Conservation (phyloP, 768 basidiomycete species). For the Boletus edulis region DNA sequence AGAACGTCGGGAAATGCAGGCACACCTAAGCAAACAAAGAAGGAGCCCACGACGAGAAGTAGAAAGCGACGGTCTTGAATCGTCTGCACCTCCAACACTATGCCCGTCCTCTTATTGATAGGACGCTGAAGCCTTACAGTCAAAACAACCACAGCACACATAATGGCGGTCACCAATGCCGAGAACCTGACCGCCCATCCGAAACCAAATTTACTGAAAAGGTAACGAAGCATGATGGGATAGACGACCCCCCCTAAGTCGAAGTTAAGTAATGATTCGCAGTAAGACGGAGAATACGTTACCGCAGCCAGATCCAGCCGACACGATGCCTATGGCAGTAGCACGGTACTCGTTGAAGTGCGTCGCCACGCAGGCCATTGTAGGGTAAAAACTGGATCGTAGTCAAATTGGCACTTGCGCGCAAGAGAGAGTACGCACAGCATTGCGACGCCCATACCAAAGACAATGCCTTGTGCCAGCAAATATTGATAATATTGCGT, state of each 20-base stretch:
- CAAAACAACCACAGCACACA: conserved; percentile 46
- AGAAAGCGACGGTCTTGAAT: conserved; percentile 52
- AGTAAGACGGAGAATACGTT: conserved; percentile 7
- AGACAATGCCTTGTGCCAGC: conserved; percentile 60
- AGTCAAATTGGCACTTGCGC: conserved; percentile 2
- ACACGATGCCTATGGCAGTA: conserved; percentile 68
- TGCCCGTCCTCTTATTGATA: conserved; percentile 11
- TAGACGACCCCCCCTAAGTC: conserved; percentile 64
- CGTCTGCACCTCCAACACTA: conserved; percentile 24
- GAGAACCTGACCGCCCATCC: conserved; percentile 61
- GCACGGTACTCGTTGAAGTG: conserved; percentile 65
- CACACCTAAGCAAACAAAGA: conserved; percentile 61
- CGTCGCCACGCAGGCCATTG: conserved; percentile 63
- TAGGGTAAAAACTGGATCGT: conserved; percentile 62
- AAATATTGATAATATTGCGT: conserved; percentile 59
- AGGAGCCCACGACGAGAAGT: conserved; percentile 52
- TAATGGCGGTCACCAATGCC: conserved; percentile 46
- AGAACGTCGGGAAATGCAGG: conserved; percentile 1
- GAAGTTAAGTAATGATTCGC: conserved; percentile 19
- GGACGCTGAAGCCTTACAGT: conserved; percentile 40
- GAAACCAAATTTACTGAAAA: conserved; percentile 57
- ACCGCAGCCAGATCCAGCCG: conserved; percentile 70
- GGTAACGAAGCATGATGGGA: conserved; percentile 58
- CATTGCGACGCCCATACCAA: conserved; percentile 63
- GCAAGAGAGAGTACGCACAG: conserved; percentile 42